phyloP scores from a whole-genome alignment of 441 rosid genomes.

The Brassica hybrid region DNA sequence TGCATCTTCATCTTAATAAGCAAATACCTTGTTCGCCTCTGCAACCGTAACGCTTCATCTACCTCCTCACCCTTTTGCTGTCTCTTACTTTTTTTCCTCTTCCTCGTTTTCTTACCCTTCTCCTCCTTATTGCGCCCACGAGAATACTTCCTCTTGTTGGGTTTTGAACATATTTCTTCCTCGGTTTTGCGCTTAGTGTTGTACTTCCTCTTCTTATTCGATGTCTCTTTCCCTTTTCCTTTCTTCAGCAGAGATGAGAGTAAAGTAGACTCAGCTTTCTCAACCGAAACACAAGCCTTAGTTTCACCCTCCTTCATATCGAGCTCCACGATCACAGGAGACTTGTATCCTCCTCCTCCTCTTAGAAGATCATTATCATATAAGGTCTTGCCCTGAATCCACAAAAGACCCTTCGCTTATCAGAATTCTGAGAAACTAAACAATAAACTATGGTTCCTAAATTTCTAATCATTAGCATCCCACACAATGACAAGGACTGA shows the following conservation, averaged over 20 bases:
- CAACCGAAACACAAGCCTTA: constrained; percentile 50
- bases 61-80: constrained; percentile 52
- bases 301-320: constrained; percentile 30
- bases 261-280: constrained; percentile 59
- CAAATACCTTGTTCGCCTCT: constrained; percentile 86
- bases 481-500: constrained; percentile 16
- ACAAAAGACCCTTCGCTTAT: neutral
- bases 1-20: constrained; percentile 93
- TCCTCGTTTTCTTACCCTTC: constrained; percentile 50
- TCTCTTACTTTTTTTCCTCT: constrained; percentile 60
- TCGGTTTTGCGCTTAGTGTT: constrained; percentile 48
- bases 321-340: constrained; percentile 16
- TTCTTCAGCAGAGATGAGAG: constrained; percentile 62
- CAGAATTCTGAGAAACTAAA: no score
- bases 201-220: constrained; percentile 46
- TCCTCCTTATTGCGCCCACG: constrained; percentile 37
- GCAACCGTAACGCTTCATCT: constrained; percentile 84
- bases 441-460: neutral
- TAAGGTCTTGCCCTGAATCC: constrained; percentile 21
- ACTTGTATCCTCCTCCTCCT: constrained; percentile 23
- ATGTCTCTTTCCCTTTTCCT: constrained; percentile 40
- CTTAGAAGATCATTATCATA: constrained; percentile 29
- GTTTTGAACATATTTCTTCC: constrained; percentile 46
- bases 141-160: constrained; percentile 46
- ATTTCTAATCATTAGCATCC: neutral